Evolutionary conservation across 495 filamentous ascomycete genomes (phyloP).

Genomic region (Opeltia flavorubescens): DNA sequence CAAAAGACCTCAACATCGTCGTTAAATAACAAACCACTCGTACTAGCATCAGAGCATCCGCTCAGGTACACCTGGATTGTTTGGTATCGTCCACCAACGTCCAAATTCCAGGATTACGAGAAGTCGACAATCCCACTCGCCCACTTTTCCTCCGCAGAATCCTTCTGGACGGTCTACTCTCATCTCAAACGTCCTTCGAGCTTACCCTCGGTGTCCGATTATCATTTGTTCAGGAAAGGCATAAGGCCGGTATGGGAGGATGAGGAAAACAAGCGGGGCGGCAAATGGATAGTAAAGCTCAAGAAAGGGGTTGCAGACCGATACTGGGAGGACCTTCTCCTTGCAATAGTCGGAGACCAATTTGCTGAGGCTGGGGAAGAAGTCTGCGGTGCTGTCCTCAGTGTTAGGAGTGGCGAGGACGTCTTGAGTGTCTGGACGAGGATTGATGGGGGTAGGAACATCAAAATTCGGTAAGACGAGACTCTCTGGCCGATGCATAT

Average conservation of each 20-base stretch:
- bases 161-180: conserved; percentile 84
- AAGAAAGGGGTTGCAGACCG: conserved; percentile 95
- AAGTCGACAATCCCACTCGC: conserved; percentile 86
- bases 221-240: conserved; percentile 95
- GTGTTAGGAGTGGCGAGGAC: conserved; percentile 89
- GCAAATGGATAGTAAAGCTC: conserved; percentile 91
- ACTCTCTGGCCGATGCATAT: not conserved
- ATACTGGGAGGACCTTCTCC: conserved; percentile 92
- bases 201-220: conserved; percentile 87
- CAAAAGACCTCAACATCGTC: conserved; percentile 28
- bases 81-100: conserved; percentile 89
- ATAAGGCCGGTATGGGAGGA: conserved; percentile 98
- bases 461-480: conserved; percentile 75
- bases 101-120: conserved; percentile 96
- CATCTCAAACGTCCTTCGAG: conserved; percentile 82
- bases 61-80: conserved; percentile 88
- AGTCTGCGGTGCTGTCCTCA: conserved; percentile 86
- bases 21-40: conserved; percentile 23
- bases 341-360: conserved; percentile 88
- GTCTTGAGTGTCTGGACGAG: conserved; percentile 96
- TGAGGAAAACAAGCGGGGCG: conserved; percentile 86
- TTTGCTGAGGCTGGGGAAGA: conserved; percentile 90
- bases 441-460: conserved; percentile 78
- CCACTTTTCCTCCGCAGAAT: conserved; percentile 65
- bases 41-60: conserved; percentile 35